A percentile compares a stretch with the other conserved stretches of the same genome.
These are phyloP conservation scores for Alliaria petiolata DNA, from an alignment of 345 rosid genomes.

Conservation along the genomic window DNA sequence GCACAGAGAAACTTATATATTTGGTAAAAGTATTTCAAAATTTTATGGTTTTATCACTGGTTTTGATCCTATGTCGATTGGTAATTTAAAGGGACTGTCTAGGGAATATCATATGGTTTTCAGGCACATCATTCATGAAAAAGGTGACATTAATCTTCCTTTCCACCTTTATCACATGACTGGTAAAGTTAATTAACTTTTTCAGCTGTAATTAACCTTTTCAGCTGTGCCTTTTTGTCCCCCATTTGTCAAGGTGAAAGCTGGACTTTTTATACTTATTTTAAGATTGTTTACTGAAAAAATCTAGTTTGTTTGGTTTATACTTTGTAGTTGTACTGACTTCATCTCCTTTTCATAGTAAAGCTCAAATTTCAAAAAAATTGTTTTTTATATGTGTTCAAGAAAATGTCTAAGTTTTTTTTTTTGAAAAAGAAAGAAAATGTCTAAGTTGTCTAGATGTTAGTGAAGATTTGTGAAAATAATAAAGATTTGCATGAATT, in stretches of 20 bases:
- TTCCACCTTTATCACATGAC: constrained; percentile 28
- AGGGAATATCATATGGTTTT: constrained; percentile 20
- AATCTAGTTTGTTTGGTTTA: constrained; percentile 11
- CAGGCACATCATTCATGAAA: constrained; percentile 16
- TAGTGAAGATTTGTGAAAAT: constrained; percentile 19
- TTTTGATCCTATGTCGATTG: constrained; percentile 16
- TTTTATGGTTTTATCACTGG: background rate
- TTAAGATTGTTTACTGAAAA: constrained; percentile 14
- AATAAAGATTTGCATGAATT: background rate
- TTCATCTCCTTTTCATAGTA: constrained; percentile 21
- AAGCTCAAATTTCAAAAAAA: constrained; percentile 29
- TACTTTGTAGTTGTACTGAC: constrained; percentile 9
- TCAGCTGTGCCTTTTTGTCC: constrained; percentile 26
- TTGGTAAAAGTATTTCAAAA: constrained; percentile 6
- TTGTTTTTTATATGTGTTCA: background rate
- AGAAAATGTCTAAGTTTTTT: constrained; percentile 9
- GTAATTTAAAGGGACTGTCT: constrained; percentile 4
- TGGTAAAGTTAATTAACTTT: constrained; percentile 24
- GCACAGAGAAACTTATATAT: background rate
- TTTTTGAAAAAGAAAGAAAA: too few species aligned
- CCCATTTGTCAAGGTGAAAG: constrained; percentile 25
- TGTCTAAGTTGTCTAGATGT: constrained; percentile 28
- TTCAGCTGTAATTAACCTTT: too few species aligned
- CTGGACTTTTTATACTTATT: constrained; percentile 17
- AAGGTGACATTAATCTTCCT: constrained; percentile 21